A percentile compares a stretch with the other conserved stretches of the same genome.
phyloP scores from a whole-genome alignment of 2,329 filamentous ascomycete species.

The Nigrograna mackinnonii region DNA sequence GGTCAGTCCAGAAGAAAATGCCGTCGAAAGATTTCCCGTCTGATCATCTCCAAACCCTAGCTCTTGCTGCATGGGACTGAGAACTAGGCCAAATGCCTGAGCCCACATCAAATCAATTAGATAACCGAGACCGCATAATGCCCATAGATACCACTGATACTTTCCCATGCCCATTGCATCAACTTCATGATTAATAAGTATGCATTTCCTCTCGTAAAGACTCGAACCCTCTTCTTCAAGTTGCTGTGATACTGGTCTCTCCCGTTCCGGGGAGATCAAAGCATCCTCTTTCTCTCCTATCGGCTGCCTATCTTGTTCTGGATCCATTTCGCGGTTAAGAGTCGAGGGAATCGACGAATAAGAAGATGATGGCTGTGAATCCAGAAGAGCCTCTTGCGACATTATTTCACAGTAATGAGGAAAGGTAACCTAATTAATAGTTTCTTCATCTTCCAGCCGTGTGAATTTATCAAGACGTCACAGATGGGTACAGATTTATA shows the following conservation, averaged over 20 bases:
- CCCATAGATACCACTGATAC: slow-evolving; percentile 59
- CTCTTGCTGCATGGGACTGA: slow-evolving; percentile 60
- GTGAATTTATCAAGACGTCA: too few relatives aligned
- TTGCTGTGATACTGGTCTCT: not conserved
- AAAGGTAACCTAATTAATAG: too few relatives aligned
- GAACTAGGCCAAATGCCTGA: slow-evolving; percentile 60
- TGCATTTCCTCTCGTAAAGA: slow-evolving; percentile 49
- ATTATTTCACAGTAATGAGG: too few relatives aligned
- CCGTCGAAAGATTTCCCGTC: slow-evolving; percentile 57
- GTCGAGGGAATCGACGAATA: not conserved
- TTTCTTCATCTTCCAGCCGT: too few relatives aligned
- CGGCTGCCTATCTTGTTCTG: not conserved
- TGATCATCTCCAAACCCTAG: slow-evolving; percentile 52
- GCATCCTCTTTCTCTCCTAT: not conserved
- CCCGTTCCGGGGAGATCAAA: not conserved
- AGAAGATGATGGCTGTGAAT: not conserved
- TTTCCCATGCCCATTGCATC: slow-evolving; percentile 57
- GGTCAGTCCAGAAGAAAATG: slow-evolving; percentile 59
- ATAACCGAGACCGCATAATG: slow-evolving; percentile 59
- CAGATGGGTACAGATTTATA: too few relatives aligned
- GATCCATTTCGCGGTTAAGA: not conserved
- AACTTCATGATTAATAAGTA: slow-evolving; percentile 53
- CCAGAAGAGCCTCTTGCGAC: not conserved
- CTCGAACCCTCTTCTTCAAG: slow-evolving; percentile 16
- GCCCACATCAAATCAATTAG: slow-evolving; percentile 62